These are phyloP conservation scores for Cyamopsis tetragonoloba DNA, from an alignment of 306 rosid species.

Conservation along the genomic window DNA sequence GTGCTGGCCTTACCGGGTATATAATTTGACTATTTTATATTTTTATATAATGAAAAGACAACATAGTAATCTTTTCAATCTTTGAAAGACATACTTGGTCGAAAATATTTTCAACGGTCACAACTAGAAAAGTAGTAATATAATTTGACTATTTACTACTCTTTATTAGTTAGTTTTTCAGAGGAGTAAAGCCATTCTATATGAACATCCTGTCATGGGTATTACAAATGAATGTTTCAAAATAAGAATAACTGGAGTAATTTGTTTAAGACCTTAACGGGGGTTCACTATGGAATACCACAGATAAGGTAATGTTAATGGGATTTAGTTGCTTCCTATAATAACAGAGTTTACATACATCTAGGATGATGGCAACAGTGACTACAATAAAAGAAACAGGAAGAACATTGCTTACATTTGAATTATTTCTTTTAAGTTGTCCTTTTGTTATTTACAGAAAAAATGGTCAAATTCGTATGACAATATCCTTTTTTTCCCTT, in stretches of 20 bases:
- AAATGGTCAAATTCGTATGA: constrained; percentile 21
- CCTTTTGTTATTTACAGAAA: background rate
- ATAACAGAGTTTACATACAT: background rate
- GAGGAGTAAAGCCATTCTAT: background rate
- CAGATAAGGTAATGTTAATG: background rate
- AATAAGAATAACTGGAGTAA: background rate
- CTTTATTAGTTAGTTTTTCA: background rate
- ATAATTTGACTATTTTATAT: no score
- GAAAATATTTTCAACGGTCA: no score
- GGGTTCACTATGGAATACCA: constrained; percentile 4
- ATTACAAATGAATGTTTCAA: constrained; percentile 1
- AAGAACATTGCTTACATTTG: constrained; percentile 3
- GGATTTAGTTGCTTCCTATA: constrained; percentile 13
- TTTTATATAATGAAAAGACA: no score
- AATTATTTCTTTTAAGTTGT: constrained; percentile 9
- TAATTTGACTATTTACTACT: no score
- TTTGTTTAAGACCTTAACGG: background rate
- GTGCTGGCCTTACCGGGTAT: no score
- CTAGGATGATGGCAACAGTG: background rate
- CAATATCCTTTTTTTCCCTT: background rate
- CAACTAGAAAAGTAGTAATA: no score
- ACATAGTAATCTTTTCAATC: no score
- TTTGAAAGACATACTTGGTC: no score
- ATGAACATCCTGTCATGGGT: constrained; percentile 5
- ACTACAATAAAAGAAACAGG: background rate